Base-by-base conservation (phyloP, 2,329 filamentous ascomycete genomes). In the Aspergillus viridinutans region DNA sequence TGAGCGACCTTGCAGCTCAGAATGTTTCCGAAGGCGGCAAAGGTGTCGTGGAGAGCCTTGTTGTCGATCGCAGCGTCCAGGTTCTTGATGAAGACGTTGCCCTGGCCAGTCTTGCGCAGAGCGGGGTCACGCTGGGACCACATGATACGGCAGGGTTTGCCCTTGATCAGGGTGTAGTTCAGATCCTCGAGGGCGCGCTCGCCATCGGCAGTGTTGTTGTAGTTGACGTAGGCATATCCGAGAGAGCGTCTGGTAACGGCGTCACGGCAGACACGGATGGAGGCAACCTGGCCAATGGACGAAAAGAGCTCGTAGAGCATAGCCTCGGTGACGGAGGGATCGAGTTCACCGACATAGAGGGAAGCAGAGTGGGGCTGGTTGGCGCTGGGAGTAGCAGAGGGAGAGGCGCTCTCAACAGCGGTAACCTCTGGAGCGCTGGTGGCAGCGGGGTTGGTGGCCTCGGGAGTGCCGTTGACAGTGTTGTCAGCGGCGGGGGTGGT, bases 251-350 rank as follows among this genome's bases (percentile, higher is more conserved):
- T 92, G 73, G 94, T 97, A 74, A 99, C 92, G 63, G 94, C 93
- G 74, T 99, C 94, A 81, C 94, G 94, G 86, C 94, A 99, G 76
- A 99, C 94, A 85, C 94, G 94, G 78, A 99, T 99, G 61, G 94
- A 99, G 66, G 94, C 94, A 71, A 99, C 94, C 72, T 96, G 93
- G 69, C 94, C 94, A 74, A 99, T 99, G 80, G 95, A 94, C 60
- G 94, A 97, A 85, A 99, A 99, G 64, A 99, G 90, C 86, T 99
- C 94, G 80, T 97, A 99, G 72, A 99, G 92, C 94, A 99, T 99
- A 68, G 94, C 94, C 85, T 99, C 94, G 64, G 94, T 99, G 76
- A 99, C 94, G 61, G 91, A 94, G 69, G 90, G 87, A 78, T 99
- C 94, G 70, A 99, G 91, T 83, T 99, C 94, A 77, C 94, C 94